Percentiles rank a stretch among this genome's conserved stretches.
Conservation (phyloP, 148 eudicot genomes). For the Salicornia ramosissima region DNA sequence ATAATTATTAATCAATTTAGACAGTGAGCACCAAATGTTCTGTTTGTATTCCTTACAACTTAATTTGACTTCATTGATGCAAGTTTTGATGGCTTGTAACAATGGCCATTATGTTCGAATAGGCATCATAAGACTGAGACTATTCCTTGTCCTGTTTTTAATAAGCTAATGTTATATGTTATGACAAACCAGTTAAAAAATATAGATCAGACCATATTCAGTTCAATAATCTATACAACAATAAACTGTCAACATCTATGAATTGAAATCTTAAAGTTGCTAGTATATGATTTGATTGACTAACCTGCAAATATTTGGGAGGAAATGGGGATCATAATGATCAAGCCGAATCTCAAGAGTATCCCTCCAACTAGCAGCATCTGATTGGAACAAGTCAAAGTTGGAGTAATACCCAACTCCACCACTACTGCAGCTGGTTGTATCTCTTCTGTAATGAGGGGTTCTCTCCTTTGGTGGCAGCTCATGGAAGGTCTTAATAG, state of each 20-base stretch:
- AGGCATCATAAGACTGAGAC: background rate
- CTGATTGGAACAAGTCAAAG: conserved; percentile 45
- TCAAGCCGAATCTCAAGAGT: conserved; percentile 39
- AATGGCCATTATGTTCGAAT: background rate
- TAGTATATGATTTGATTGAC: too few species aligned
- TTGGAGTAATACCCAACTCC: conserved; percentile 41
- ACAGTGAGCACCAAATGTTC: background rate
- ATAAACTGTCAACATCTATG: too few species aligned
- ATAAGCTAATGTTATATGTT: too few species aligned
- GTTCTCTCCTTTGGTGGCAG: conserved; percentile 30
- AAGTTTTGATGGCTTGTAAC: background rate
- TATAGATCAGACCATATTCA: background rate
- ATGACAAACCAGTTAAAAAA: too few species aligned
- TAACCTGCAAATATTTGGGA: conserved; percentile 37
- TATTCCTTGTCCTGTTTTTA: too few species aligned
- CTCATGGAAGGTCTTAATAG: conserved; percentile 36
- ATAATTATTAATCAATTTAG: background rate
- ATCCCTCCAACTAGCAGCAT: conserved; percentile 80
- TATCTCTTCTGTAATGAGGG: conserved; percentile 29
- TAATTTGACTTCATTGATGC: background rate
- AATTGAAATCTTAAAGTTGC: too few species aligned
- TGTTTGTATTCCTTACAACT: background rate
- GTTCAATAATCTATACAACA: background rate
- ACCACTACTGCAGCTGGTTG: conserved; percentile 13
- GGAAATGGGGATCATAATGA: conserved; percentile 7